phyloP scores from a whole-genome alignment of 352 stramenopile genomes.

The Pythium apleroticum region DNA sequence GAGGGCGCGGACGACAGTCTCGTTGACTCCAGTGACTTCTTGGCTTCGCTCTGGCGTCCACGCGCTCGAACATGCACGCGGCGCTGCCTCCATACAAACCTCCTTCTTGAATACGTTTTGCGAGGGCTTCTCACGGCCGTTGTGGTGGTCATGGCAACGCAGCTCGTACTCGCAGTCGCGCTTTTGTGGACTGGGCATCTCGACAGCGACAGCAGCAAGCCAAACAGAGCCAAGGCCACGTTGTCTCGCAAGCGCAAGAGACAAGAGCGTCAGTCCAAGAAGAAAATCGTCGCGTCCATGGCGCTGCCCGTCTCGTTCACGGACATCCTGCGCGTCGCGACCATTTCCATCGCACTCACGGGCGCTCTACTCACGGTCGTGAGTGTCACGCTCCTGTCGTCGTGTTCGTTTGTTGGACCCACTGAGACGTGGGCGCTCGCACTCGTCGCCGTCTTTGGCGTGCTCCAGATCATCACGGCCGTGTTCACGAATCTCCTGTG shows the following conservation, averaged over 20 bases:
- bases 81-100: conserved; percentile 5
- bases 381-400: conserved; percentile 15
- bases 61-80: not conserved
- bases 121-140: not conserved
- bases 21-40: conserved; percentile 37
- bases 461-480: conserved; percentile 9
- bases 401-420: conserved; percentile 27
- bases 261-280: not conserved
- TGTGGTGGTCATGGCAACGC: conserved; percentile 5
- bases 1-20: not conserved
- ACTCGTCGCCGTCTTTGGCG: conserved; percentile 27
- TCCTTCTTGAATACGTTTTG: conserved; percentile 11
- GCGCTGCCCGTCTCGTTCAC: conserved; percentile 1
- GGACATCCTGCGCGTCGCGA: conserved; percentile 21
- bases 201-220: conserved; percentile 1
- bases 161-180: conserved; percentile 15
- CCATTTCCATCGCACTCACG: conserved; percentile 25
- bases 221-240: not conserved
- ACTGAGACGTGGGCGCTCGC: conserved; percentile 32
- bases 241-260: conserved; percentile 14
- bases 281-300: not conserved
- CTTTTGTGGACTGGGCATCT: conserved; percentile 16
- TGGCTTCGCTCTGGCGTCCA: conserved; percentile 27
- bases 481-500: conserved; percentile 2
- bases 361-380: conserved; percentile 2